phyloP scores from a whole-genome alignment of 371 early-diverging fungal genomes.

The Apophysomyces ossiformis region DNA sequence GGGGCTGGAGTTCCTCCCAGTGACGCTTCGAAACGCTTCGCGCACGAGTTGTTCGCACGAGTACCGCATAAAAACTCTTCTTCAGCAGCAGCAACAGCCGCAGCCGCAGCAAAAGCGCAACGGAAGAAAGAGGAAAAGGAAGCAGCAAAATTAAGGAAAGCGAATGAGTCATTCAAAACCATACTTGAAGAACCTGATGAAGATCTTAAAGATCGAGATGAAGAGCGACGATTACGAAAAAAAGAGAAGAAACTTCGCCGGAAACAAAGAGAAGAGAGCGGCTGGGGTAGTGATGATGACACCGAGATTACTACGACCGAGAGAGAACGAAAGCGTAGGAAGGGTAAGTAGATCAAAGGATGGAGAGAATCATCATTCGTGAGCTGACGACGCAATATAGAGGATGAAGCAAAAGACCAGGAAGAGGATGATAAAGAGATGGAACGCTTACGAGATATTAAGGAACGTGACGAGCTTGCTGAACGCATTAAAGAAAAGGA shows the following conservation, averaged over 20 bases:
- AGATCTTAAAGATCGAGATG: constrained; percentile 31
- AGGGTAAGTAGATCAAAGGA: constrained; percentile 31
- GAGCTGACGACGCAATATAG: background rate
- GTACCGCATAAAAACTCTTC: constrained; percentile 54
- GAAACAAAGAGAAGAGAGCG: constrained; percentile 54
- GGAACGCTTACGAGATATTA: constrained; percentile 66
- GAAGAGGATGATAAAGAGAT: constrained; percentile 52
- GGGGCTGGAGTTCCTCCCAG: constrained; percentile 64
- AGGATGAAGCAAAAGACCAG: constrained; percentile 28
- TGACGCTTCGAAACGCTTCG: constrained; percentile 62
- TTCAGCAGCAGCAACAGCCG: constrained; percentile 31
- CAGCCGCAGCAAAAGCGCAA: constrained; percentile 43
- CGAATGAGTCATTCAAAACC: constrained; percentile 62
- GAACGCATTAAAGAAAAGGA: constrained; percentile 84
- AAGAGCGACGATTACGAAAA: constrained; percentile 37
- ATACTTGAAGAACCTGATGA: constrained; percentile 59
- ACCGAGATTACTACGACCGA: constrained; percentile 51
- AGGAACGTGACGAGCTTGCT: constrained; percentile 92
- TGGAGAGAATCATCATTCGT: background rate
- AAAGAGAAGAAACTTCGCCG: constrained; percentile 58
- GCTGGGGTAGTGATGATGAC: constrained; percentile 67
- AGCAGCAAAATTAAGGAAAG: constrained; percentile 55
- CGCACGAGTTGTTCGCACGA: constrained; percentile 61
- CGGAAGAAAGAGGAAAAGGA: constrained; percentile 62
- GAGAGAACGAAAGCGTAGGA: constrained; percentile 35